Base-by-base conservation (phyloP, 2,329 filamentous ascomycete species). In the Pyrenochaeta sp. region DNA sequence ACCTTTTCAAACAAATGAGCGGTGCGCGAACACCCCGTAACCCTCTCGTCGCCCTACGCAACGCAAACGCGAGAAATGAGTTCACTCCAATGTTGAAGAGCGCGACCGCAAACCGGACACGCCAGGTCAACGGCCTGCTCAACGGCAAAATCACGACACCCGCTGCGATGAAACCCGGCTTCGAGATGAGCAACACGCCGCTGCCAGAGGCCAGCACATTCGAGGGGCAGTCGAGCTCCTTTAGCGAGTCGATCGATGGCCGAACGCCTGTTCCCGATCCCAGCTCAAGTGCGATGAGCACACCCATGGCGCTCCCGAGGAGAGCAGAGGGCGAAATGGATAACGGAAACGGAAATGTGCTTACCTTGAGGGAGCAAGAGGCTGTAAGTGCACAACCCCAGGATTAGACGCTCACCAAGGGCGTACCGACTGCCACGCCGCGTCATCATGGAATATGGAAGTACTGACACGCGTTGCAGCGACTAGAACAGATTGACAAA, bases 401-500 rank as follows among this genome's bases (percentile, higher is more conserved):
- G 15, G 28, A 15, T 36, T n/a, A 28, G 30, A 28, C 25, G 22
- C 8, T 6, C 34, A 24, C 24, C 34, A 9, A 7, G 39, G 2
- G 39, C 39, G 22, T n/a, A 42, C 39, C n/a, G 12, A 15, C n/a
- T 36, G 40, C 50, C n/a, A 27, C 5, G 19, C 15, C 12, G 6
- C 13, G 39, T 15, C 37, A 46, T 22, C 13, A 8, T 15, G 12
- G 36, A 19, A 19, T 19, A 19, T 43, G 22, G 9, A 15, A 27
- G 12, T 12, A 13, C 61, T 63, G 52, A 65, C n/a, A 34, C 12
- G 48, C 12, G 19, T 15, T n/a, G 28, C 50, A 87, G 83, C 87
- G 88, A 66, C 94, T 99, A 68, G 92, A 97, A 80, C 91, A 91
- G 73, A 94, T 99, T 69, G 93, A 97, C 74, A 99, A 99, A 81